Percentiles rank a stretch among this genome's conserved stretches.
These are phyloP conservation scores for Psidium friedrichsthalianum DNA, from an alignment of 345 rosid species.

Conservation along the genomic window DNA sequence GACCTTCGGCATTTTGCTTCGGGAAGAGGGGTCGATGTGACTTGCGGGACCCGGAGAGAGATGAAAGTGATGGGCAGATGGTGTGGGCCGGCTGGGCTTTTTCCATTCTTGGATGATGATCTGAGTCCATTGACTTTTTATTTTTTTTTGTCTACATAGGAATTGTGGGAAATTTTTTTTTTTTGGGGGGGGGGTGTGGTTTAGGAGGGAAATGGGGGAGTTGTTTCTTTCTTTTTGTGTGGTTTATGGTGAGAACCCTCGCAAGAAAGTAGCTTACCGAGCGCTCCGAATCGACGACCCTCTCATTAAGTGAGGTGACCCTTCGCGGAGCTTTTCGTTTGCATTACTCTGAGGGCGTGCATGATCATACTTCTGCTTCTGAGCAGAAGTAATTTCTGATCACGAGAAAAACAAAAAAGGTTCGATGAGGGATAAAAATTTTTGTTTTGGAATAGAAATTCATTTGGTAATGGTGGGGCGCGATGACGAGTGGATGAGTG, in stretches of 20 bases:
- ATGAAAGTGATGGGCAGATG: neutral
- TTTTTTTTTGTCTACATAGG: neutral
- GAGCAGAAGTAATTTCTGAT: too few relatives aligned
- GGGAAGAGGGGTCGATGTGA: neutral
- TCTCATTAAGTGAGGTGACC: neutral
- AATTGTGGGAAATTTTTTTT: neutral
- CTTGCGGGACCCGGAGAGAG: neutral
- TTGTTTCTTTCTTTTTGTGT: neutral
- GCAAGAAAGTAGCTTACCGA: neutral
- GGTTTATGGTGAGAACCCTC: neutral
- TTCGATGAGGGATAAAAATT: too few relatives aligned
- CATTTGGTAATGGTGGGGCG: too few relatives aligned
- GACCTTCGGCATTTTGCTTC: neutral
- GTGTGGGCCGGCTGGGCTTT: neutral
- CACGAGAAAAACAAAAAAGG: too few relatives aligned
- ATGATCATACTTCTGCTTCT: too few relatives aligned
- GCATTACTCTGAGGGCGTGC: too few relatives aligned
- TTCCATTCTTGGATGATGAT: neutral
- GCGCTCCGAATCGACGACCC: neutral
- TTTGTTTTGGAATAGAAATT: too few relatives aligned
- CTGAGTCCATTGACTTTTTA: neutral
- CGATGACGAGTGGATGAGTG: too few relatives aligned
- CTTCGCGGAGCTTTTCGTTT: neutral
- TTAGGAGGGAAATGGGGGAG: neutral
- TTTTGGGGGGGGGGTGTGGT: neutral